Conservation (phyloP, 345 rosid genomes). For the Toxicodendron radicans region DNA sequence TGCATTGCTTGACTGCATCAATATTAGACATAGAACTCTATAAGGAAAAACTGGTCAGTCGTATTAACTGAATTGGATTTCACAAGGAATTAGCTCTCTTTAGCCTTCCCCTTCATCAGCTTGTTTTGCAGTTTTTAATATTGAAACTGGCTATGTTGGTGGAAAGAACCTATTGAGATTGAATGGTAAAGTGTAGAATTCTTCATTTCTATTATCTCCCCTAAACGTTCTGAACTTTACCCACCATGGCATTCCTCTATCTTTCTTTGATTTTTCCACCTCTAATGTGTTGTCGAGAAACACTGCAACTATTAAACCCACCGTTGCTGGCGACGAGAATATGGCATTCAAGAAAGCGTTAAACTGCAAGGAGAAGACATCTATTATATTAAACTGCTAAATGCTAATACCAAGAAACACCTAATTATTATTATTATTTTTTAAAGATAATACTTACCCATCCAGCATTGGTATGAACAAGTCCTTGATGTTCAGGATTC, state of each 20-base stretch:
- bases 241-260: constrained; percentile 99
- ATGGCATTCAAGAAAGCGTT: constrained; percentile 81
- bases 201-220: constrained; percentile 94
- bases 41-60: not conserved
- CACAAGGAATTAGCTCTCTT: constrained; percentile 10
- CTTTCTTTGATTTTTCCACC: constrained; percentile 78
- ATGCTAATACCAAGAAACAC: constrained; percentile 8
- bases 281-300: constrained; percentile 84
- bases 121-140: not conserved
- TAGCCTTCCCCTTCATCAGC: not conserved
- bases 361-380: constrained; percentile 48
- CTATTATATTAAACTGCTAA: not conserved
- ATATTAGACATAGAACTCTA: not conserved
- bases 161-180: constrained; percentile 94
- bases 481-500: constrained; percentile 59
- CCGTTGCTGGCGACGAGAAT: constrained; percentile 82
- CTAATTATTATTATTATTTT: not conserved
- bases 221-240: constrained; percentile 78
- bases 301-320: constrained; percentile 73
- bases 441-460: constrained; percentile 50
- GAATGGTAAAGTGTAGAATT: constrained; percentile 93
- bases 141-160: constrained; percentile 47
- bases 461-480: constrained; percentile 77
- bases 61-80: not conserved
- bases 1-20: constrained; percentile 4